Conservation (phyloP, 768 basidiomycete genomes). For the Cystofilobasidium ferigula region DNA sequence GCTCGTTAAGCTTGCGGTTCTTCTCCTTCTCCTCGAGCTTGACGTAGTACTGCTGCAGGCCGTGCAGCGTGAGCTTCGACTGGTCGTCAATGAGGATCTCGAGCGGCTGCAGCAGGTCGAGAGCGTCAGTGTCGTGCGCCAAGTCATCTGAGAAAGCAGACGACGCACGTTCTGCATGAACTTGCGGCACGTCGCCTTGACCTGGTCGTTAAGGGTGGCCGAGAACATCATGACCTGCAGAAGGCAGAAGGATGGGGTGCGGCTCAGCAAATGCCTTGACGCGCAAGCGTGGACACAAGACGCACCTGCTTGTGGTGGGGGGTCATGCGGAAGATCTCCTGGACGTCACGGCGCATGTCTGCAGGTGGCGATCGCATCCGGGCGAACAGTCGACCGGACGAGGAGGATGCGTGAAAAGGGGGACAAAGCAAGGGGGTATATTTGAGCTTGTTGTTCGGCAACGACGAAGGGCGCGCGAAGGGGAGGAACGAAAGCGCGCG, state of each 20-base stretch:
- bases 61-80: constrained; percentile 94
- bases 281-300: background rate
- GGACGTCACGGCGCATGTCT: constrained; percentile 99
- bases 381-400: constrained; percentile 41
- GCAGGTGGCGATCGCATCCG: constrained; percentile 47
- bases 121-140: constrained; percentile 17
- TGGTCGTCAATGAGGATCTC: constrained; percentile 99
- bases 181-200: constrained; percentile 95
- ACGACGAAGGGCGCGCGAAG: background rate
- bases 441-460: background rate
- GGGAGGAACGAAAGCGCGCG: no score
- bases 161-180: constrained; percentile 92
- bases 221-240: constrained; percentile 99
- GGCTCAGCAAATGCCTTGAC: no score
- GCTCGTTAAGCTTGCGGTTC: constrained; percentile 92
- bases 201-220: constrained; percentile 93
- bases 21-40: constrained; percentile 90
- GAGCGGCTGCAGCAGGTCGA: constrained; percentile 56
- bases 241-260: background rate
- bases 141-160: background rate
- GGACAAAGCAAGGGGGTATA: background rate
- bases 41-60: constrained; percentile 96
- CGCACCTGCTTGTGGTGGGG: constrained; percentile 73
- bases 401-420: constrained; percentile 39
- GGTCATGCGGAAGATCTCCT: constrained; percentile 98